phyloP scores from a whole-genome alignment of 2,329 filamentous ascomycete genomes.

The Calonectria crousiana region DNA sequence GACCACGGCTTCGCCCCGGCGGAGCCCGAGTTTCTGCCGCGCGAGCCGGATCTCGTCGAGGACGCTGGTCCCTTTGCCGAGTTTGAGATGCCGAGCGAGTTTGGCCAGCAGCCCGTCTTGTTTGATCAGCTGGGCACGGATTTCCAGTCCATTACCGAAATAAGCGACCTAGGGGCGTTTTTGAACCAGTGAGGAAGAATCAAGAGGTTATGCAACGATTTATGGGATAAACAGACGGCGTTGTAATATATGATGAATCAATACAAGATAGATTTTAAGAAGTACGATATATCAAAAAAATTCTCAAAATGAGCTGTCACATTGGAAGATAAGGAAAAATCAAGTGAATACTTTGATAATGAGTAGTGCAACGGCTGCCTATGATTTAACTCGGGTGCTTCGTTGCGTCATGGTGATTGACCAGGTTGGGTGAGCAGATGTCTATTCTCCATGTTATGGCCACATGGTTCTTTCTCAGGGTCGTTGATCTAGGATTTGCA shows the following conservation, averaged over 20 bases:
- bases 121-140: neutral
- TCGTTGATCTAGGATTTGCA: no score
- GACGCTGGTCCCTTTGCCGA: slow-evolving; percentile 14
- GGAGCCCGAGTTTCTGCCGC: slow-evolving; percentile 16
- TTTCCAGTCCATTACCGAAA: neutral
- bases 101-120: neutral
- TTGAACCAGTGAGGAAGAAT: neutral
- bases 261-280: neutral
- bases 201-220: neutral
- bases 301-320: no score
- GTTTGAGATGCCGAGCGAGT: neutral
- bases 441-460: no score
- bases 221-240: neutral
- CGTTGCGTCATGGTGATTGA: no score
- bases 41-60: neutral
- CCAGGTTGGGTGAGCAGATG: no score
- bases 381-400: no score
- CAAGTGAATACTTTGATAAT: no score
- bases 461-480: no score
- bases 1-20: neutral
- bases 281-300: no score
- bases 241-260: no score
- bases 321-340: no score
- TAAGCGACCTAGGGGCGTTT: neutral
- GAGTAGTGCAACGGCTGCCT: no score